Percentiles rank a stretch among this genome's conserved stretches.
Conservation (phyloP, 495 filamentous ascomycete genomes). For the Podospora sp. region DNA sequence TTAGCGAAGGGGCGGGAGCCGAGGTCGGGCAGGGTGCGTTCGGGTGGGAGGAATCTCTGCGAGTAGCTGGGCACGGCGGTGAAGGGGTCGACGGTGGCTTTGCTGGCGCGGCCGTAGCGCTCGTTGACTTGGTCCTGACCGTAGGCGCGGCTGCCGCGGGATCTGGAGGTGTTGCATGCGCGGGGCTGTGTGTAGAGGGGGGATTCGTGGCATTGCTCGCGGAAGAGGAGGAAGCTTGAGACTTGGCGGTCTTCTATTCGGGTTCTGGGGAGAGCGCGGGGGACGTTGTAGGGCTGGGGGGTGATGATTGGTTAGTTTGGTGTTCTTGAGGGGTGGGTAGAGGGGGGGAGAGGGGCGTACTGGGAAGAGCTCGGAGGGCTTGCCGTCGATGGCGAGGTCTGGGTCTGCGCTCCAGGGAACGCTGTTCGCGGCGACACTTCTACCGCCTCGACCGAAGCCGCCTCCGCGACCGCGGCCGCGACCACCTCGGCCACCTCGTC, state of each 20-base stretch:
- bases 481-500: slow-evolving; percentile 40
- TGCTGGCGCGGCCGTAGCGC: slow-evolving; percentile 49
- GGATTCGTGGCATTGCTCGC: slow-evolving; percentile 48
- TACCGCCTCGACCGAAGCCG: slow-evolving; percentile 38
- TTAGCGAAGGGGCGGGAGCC: slow-evolving; percentile 45
- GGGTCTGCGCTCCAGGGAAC: slow-evolving; percentile 40
- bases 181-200: slow-evolving; percentile 54
- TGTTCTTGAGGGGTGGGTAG: too few species aligned
- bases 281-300: slow-evolving; percentile 44
- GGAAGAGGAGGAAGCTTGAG: slow-evolving; percentile 50
- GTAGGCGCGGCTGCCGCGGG: slow-evolving; percentile 35
- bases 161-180: slow-evolving; percentile 28
- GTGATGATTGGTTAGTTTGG: not conserved
- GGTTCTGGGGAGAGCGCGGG: slow-evolving; percentile 41
- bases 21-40: slow-evolving; percentile 52
- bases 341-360: slow-evolving; percentile 25
- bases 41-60: slow-evolving; percentile 46
- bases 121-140: slow-evolving; percentile 54
- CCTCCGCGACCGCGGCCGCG: slow-evolving; percentile 38
- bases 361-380: slow-evolving; percentile 48
- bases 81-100: slow-evolving; percentile 56
- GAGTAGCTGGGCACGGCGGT: slow-evolving; percentile 53
- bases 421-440: slow-evolving; percentile 29
- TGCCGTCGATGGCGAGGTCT: slow-evolving; percentile 39
- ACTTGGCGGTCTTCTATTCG: slow-evolving; percentile 47